Evolutionary conservation across 2,329 filamentous ascomycete species (phyloP), one percentile per base, ranked within the genome.

Genomic region (Calonectria henricotiae): DNA sequence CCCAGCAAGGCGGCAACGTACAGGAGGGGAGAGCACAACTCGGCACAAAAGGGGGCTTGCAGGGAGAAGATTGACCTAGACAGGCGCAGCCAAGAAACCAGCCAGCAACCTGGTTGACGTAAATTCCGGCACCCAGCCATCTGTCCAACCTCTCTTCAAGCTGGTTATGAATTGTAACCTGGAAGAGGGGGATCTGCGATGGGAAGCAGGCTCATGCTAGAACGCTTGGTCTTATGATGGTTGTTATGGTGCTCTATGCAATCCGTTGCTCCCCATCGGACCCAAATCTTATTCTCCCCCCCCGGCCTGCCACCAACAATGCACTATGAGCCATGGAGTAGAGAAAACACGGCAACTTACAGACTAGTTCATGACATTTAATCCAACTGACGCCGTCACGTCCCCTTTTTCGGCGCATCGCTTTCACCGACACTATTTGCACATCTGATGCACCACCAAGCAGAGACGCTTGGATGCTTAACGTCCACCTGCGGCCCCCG

Each of bases 31-130:
- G 41, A 43, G 41, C 62, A 54, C 32, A 63, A 32, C 27, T 58
- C 41, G 20, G 58, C 65, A 54, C 55, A 67, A 69, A 37, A 62
- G 25, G 58, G 58, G 58, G 46, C 30, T 58, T 49, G 54, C 64
- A 61, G 30, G 37, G 66, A 39, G 27, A 58, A 58, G 11, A 13
- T 54, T 27, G 11, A 39, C 4, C 35, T 37, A 60, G 32, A 9
- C 35, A 25, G 11, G 27, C 35, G 30, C 35, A 35, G 43, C 43
- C 64, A 61, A 35, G 55, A 27, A 61, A 39, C 15, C 32, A 27
- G 20, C 43, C 37, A 37, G 55, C 27, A 46, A 47, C 41, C 41
- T 61, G 13, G 64, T 49, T 62, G 60, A 43, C 60, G 60, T 62
- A 32, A 62, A 62, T 62, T 62, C 35, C 37, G 51, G 9, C 20